These are phyloP conservation scores for Sergeia podlipaevii DNA, from an alignment of 208 protist genomes.

Conservation along the genomic window DNA sequence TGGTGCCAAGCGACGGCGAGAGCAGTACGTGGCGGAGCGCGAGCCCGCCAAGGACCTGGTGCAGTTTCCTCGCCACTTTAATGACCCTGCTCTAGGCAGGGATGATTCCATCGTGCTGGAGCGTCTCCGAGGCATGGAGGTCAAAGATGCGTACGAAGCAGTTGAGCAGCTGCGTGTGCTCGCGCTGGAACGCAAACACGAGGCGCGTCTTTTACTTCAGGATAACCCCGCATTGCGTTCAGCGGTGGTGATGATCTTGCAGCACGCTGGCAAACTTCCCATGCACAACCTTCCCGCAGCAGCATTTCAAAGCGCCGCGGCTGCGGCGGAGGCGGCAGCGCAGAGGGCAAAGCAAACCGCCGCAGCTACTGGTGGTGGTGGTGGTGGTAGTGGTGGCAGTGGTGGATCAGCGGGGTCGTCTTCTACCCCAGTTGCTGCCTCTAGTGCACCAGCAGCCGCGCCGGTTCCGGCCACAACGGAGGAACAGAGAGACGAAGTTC, in stretches of 20 bases:
- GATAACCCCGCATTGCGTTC: constrained; percentile 63
- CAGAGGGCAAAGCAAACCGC: too few species aligned
- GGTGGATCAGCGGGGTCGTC: too few species aligned
- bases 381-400: too few species aligned
- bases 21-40: not conserved
- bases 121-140: constrained; percentile 39
- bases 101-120: constrained; percentile 53
- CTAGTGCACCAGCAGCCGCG: not conserved
- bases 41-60: constrained; percentile 17
- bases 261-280: constrained; percentile 70
- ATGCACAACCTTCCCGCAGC: constrained; percentile 44
- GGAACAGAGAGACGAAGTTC: constrained; percentile 60
- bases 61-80: constrained; percentile 48
- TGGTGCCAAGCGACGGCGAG: not conserved
- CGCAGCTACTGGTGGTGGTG: too few species aligned
- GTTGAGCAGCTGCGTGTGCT: constrained; percentile 87
- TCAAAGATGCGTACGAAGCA: constrained; percentile 79
- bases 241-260: constrained; percentile 75
- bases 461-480: constrained; percentile 14
- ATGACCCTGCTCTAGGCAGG: constrained; percentile 61
- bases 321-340: constrained; percentile 4
- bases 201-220: constrained; percentile 58
- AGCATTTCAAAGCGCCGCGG: constrained; percentile 22
- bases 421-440: too few species aligned
- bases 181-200: constrained; percentile 59